Percentiles rank a stretch among this genome's conserved stretches.
Evolutionary conservation across 2,329 filamentous ascomycete genomes (phyloP).

Genomic region (Fusarium pseudocircinatum): DNA sequence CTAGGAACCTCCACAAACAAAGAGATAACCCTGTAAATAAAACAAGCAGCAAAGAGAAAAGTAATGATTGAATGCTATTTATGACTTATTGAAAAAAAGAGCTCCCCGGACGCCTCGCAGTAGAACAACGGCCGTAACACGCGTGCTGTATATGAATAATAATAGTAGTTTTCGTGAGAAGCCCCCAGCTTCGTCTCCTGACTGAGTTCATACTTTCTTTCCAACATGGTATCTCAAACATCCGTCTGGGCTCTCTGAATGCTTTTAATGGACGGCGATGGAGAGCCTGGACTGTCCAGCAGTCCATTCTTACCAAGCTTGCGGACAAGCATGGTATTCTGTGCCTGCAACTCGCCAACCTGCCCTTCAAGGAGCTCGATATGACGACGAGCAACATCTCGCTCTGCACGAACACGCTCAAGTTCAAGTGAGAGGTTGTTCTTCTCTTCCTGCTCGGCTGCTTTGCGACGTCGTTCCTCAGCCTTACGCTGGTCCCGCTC

Average conservation of each 20-base stretch:
- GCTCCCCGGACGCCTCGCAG: conserved; percentile 36
- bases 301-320: conserved; percentile 57
- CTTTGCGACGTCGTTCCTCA: conserved; percentile 61
- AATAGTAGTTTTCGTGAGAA: not conserved
- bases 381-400: conserved; percentile 63
- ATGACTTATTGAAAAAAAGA: conserved; percentile 6
- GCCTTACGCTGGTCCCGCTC: conserved; percentile 70
- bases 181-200: not conserved
- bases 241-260: conserved; percentile 17
- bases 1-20: conserved; percentile 1
- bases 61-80: conserved; percentile 16
- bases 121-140: conserved; percentile 9
- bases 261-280: conserved; percentile 42
- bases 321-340: conserved; percentile 68
- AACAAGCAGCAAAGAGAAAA: conserved; percentile 11
- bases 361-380: conserved; percentile 63
- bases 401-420: conserved; percentile 61
- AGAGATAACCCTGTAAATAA: not conserved
- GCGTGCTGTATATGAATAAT: conserved; percentile 13
- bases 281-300: conserved; percentile 54
- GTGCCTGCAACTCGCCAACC: conserved; percentile 66
- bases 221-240: not conserved
- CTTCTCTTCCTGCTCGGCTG: conserved; percentile 63
- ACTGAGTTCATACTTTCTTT: not conserved
- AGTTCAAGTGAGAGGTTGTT: conserved; percentile 60